A percentile compares a stretch with the other conserved stretches of the same genome.
These are phyloP conservation scores for Leccinum subtestaceum DNA, from an alignment of 768 basidiomycete genomes.

Conservation along the genomic window DNA sequence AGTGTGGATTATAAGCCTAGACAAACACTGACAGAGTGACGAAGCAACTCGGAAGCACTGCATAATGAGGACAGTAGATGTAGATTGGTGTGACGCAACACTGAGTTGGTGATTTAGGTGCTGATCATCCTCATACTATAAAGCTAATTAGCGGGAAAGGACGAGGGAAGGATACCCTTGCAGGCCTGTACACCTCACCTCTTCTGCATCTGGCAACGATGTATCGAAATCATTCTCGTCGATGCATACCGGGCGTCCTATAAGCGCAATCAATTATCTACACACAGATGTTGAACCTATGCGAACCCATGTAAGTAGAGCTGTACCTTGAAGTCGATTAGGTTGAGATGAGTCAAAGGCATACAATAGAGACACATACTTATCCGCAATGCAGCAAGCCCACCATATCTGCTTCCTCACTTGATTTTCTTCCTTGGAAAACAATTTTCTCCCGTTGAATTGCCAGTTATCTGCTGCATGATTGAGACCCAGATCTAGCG, in stretches of 20 bases:
- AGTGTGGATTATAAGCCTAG: conserved; percentile 2
- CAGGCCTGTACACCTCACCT: conserved; percentile 36
- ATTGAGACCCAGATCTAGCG: conserved; percentile 78
- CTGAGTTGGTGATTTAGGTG: conserved; percentile 50
- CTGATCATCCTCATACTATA: conserved; percentile 56
- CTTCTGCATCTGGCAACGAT: conserved; percentile 52
- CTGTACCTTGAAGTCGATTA: conserved; percentile 47
- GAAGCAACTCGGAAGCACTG: conserved; percentile 55
- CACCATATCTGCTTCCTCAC: conserved; percentile 78
- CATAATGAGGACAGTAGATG: conserved; percentile 42
- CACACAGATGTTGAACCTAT: background rate
- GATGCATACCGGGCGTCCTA: conserved; percentile 67
- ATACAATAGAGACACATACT: conserved; percentile 41
- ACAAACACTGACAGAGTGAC: conserved; percentile 50
- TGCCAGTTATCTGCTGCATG: conserved; percentile 77
- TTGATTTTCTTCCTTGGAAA: conserved; percentile 65
- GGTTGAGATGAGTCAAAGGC: conserved; percentile 2
- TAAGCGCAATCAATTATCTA: conserved; percentile 7
- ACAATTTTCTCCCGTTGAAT: conserved; percentile 55
- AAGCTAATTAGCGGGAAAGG: conserved; percentile 5
- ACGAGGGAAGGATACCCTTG: background rate
- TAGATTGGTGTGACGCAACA: conserved; percentile 40
- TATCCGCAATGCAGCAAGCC: conserved; percentile 68
- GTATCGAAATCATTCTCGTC: conserved; percentile 70
- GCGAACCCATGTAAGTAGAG: conserved; percentile 69